Base-by-base conservation (phyloP, 106 monocot species). In the Triglochin maritima region DNA sequence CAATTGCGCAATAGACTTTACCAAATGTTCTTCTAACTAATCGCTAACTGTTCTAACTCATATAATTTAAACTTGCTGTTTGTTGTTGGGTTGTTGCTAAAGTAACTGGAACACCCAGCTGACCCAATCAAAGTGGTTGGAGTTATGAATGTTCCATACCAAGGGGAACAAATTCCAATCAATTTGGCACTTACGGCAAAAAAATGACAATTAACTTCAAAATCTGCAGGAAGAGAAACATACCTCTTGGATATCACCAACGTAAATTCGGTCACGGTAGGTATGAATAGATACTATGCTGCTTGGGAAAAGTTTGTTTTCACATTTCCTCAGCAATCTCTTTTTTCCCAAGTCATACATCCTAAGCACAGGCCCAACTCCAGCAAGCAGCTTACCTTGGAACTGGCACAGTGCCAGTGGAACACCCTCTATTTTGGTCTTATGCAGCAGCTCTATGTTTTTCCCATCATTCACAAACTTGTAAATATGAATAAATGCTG, bases 221-320 rank as follows among this genome's bases (percentile, higher is more conserved):
- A 29, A 29, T 29, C 29, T 29, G 29, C 29, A 29, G 29, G 29
- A 29, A 13, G 44, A 45, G 13, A 59, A 50, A 49, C 10, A 55
- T 81, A 96, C 95, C 90, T 96, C 95, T 79, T 96, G 95, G 53
- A 96, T 85, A 63, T 96, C 95, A 44, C 95, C 90, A 77, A 96
- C 87, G 72, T 88, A 96, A 56, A 96, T 96, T 67, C 95, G 78
- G 76, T 96, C 95, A 50, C 95, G 84, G 73, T 96, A 96, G 9
- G 95, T 96, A 64, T 96, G 90, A 68, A 96, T 90, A 14, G 87
- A 90, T 16, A 87, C 47, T 57, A 96, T 83, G 2, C 79, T 79
- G 72, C 81, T 96, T 1, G 95, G 95, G 46, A 96, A 96, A 6
- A 90, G 87, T 58, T 96, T 96, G 76, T 96, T 96, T 71, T 96